phyloP scores from a whole-genome alignment of 2,329 filamentous ascomycete genomes.

The Aspergillus brasiliensis region DNA sequence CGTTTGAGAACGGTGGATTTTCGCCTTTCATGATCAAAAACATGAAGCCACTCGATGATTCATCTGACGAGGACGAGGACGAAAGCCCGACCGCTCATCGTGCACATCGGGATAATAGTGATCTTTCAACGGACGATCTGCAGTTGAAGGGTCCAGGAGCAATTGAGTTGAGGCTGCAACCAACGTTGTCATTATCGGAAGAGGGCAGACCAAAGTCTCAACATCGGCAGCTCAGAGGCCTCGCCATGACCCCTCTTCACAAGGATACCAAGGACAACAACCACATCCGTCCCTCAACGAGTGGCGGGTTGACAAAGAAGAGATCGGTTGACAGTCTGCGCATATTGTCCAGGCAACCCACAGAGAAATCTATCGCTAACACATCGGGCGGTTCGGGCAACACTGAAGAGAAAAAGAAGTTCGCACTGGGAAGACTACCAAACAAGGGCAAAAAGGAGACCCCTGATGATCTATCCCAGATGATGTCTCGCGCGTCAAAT shows the following conservation, averaged over 20 bases:
- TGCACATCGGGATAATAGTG: constrained; percentile 44
- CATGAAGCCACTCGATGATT: constrained; percentile 53
- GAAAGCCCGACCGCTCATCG: constrained; percentile 25
- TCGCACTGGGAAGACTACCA: constrained; percentile 47
- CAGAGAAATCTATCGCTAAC: constrained; percentile 40
- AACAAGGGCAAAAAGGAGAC: constrained; percentile 59
- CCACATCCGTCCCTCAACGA: constrained; percentile 34
- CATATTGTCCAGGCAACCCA: constrained; percentile 36
- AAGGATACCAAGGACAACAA: constrained; percentile 31
- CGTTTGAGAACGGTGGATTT: constrained; percentile 52
- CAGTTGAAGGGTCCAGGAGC: constrained; percentile 67
- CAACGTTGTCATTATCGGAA: constrained; percentile 68
- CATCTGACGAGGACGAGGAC: constrained; percentile 45
- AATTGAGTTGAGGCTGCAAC: constrained; percentile 78
- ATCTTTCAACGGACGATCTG: constrained; percentile 47
- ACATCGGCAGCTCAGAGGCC: constrained; percentile 32
- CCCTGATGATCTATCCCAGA: constrained; percentile 90
- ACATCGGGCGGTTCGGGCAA: constrained; percentile 29
- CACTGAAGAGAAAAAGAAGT: constrained; percentile 53
- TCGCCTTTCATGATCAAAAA: constrained; percentile 56
- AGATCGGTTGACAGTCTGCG: constrained; percentile 46
- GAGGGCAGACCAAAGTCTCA: constrained; percentile 34
- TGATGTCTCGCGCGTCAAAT: constrained; percentile 92
- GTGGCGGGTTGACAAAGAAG: constrained; percentile 40
- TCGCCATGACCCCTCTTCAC: constrained; percentile 38